Evolutionary conservation across 2,329 filamentous ascomycete genomes (phyloP).

Genomic region (Penicillium occitanis): DNA sequence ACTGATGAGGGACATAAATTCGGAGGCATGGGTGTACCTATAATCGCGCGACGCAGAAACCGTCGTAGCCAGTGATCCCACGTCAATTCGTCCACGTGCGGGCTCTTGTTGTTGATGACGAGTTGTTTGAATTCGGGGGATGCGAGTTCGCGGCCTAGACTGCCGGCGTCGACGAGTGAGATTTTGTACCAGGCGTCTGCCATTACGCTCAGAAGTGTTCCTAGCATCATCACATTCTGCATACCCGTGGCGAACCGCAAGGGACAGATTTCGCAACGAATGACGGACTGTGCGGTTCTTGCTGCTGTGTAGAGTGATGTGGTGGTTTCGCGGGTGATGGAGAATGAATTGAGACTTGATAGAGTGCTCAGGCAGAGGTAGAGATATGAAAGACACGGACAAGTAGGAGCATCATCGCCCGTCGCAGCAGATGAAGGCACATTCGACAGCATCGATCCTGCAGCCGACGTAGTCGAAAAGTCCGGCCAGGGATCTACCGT

Average conservation of each 20-base stretch:
- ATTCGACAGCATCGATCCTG: constrained; percentile 31
- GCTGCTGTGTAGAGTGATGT: constrained; percentile 46
- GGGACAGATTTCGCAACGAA: constrained; percentile 46
- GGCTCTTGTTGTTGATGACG: constrained; percentile 27
- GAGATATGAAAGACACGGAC: constrained; percentile 43
- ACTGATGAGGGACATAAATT: constrained; percentile 23
- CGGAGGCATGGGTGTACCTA: constrained; percentile 33
- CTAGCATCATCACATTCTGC: constrained; percentile 50
- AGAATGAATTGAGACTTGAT: constrained; percentile 44
- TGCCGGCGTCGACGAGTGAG: constrained; percentile 36
- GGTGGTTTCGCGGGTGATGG: constrained; percentile 44
- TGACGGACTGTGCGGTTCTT: constrained; percentile 42
- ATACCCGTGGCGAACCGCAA: constrained; percentile 42
- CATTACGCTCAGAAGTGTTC: constrained; percentile 46
- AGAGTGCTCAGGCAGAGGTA: constrained; percentile 47
- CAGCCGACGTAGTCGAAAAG: constrained; percentile 39
- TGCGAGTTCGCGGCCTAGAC: constrained; percentile 39
- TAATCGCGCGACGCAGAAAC: constrained; percentile 37
- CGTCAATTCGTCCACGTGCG: constrained; percentile 29
- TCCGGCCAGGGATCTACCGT: constrained; percentile 43
- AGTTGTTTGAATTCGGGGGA: constrained; percentile 32
- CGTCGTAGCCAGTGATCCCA: constrained; percentile 43
- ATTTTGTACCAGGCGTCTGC: constrained; percentile 47
- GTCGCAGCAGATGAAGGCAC: constrained; percentile 23
- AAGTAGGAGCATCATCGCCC: constrained; percentile 29